These are phyloP conservation scores for Penicillium egyptiacum DNA, from an alignment of 495 filamentous ascomycete genomes.

Conservation along the genomic window DNA sequence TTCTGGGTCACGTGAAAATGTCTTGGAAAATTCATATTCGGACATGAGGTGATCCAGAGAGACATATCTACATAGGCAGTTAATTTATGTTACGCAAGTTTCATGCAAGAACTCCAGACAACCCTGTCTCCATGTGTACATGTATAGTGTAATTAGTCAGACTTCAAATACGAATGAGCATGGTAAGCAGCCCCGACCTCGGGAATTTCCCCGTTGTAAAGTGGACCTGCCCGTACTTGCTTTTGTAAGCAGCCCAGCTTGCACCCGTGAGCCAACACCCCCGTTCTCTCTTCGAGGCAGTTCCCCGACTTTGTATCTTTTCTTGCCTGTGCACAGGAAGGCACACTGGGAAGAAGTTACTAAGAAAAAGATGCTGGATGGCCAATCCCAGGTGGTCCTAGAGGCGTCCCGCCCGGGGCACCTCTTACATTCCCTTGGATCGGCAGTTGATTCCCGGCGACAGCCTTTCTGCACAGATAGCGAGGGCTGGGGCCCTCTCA, in stretches of 20 bases:
- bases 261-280: constrained; percentile 10
- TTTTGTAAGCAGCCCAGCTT: constrained; percentile 28
- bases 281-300: constrained; percentile 10
- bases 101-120: neutral
- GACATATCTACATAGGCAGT: neutral
- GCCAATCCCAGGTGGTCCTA: constrained; percentile 45
- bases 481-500: constrained; percentile 95
- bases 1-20: neutral
- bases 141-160: neutral
- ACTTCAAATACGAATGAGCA: neutral
- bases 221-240: neutral
- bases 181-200: constrained; percentile 3
- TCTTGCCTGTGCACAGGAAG: constrained; percentile 16
- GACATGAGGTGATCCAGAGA: neutral
- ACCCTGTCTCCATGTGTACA: constrained; percentile 1
- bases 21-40: neutral
- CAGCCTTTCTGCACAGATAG: constrained; percentile 81
- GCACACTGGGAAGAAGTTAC: constrained; percentile 19
- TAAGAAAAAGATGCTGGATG: constrained; percentile 48
- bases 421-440: constrained; percentile 32
- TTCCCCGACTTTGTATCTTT: constrained; percentile 11
- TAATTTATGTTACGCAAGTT: neutral
- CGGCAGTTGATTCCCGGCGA: constrained; percentile 33
- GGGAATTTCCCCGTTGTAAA: constrained; percentile 6
- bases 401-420: constrained; percentile 35